Percentiles rank a stretch among this genome's conserved stretches.
Evolutionary conservation across 2,329 filamentous ascomycete genomes (phyloP).

Genomic region (Nigrospora osmanthi): DNA sequence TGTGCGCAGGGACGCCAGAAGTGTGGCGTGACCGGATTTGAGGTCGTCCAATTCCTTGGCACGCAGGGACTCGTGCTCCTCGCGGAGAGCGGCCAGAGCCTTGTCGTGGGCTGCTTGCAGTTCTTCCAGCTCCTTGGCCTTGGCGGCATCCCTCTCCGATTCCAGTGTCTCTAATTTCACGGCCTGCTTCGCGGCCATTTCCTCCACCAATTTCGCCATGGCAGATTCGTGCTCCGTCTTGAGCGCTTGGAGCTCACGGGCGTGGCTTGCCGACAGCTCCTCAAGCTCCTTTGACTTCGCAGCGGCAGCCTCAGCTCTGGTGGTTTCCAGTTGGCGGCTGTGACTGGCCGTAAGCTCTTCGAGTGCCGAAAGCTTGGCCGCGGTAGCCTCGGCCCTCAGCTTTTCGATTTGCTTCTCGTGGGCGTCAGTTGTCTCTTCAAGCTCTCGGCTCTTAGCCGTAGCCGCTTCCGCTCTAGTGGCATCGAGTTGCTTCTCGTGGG

Average conservation of each 20-base stretch:
- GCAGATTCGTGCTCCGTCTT: slow-evolving; percentile 3
- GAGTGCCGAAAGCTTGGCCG: slow-evolving; percentile 8
- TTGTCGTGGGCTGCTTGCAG: slow-evolving; percentile 9
- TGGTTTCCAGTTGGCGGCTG: slow-evolving; percentile 4
- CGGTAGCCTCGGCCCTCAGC: slow-evolving; percentile 6
- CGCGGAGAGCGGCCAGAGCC: slow-evolving; percentile 11
- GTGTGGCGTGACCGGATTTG: slow-evolving; percentile 11
- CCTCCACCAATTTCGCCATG: slow-evolving; percentile 8
- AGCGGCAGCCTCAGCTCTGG: slow-evolving; percentile 9
- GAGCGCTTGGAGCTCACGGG: slow-evolving; percentile 1
- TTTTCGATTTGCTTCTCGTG: slow-evolving; percentile 5
- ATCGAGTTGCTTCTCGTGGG: slow-evolving; percentile 4
- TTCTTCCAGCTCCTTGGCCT: slow-evolving; percentile 9
- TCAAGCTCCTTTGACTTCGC: slow-evolving; percentile 7
- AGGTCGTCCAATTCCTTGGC: slow-evolving; percentile 12
- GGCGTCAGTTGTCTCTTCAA: slow-evolving; percentile 1
- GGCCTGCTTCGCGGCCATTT: slow-evolving; percentile 11
- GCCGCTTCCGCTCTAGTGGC: slow-evolving; percentile 2
- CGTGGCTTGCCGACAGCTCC: slow-evolving; percentile 7
- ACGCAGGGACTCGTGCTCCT: slow-evolving; percentile 8
- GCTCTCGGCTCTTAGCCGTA: slow-evolving; percentile 5
- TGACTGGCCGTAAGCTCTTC: slow-evolving; percentile 12
- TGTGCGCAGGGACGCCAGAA: slow-evolving; percentile 11
- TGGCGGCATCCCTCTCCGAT: slow-evolving; percentile 8
- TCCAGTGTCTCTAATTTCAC: slow-evolving; percentile 10